These are phyloP conservation scores for Parastagonospora nodorum DNA, from an alignment of 2,329 filamentous ascomycete species.

Conservation along the genomic window DNA sequence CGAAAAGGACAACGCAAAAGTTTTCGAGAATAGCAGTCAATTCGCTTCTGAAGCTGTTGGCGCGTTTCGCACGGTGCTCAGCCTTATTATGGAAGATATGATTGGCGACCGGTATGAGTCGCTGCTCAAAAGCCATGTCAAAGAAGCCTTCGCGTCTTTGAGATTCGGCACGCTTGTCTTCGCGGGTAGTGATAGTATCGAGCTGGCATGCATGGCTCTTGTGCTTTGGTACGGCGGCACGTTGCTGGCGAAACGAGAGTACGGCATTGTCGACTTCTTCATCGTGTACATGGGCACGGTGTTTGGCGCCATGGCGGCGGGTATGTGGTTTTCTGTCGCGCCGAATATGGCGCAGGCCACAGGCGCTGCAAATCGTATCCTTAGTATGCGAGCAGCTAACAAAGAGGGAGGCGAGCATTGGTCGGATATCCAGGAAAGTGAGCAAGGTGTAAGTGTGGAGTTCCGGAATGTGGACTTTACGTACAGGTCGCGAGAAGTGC, in stretches of 20 bases:
- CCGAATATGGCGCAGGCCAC: slow-evolving; percentile 51
- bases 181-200: slow-evolving; percentile 70
- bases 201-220: slow-evolving; percentile 66
- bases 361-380: slow-evolving; percentile 43
- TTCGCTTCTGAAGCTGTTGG: slow-evolving; percentile 76
- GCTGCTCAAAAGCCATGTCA: slow-evolving; percentile 65
- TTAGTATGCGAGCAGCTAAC: slow-evolving; percentile 37
- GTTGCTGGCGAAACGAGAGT: slow-evolving; percentile 52
- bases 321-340: slow-evolving; percentile 51
- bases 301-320: slow-evolving; percentile 48
- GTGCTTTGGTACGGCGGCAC: slow-evolving; percentile 59
- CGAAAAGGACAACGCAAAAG: slow-evolving; percentile 68
- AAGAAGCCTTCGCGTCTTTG: slow-evolving; percentile 64
- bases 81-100: slow-evolving; percentile 70
- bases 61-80: slow-evolving; percentile 73
- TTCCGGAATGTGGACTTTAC: slow-evolving; percentile 93
- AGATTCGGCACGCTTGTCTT: slow-evolving; percentile 68
- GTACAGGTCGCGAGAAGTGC: slow-evolving; percentile 86
- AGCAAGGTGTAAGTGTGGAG: slow-evolving; percentile 62
- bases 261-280: slow-evolving; percentile 55
- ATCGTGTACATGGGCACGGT: slow-evolving; percentile 60
- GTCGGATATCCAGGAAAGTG: slow-evolving; percentile 16
- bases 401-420: slow-evolving; percentile 1
- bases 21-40: slow-evolving; percentile 73
- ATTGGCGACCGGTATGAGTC: slow-evolving; percentile 66